Conservation (phyloP, 1,284 basidiomycete species). For the Termitomyces sp. region DNA sequence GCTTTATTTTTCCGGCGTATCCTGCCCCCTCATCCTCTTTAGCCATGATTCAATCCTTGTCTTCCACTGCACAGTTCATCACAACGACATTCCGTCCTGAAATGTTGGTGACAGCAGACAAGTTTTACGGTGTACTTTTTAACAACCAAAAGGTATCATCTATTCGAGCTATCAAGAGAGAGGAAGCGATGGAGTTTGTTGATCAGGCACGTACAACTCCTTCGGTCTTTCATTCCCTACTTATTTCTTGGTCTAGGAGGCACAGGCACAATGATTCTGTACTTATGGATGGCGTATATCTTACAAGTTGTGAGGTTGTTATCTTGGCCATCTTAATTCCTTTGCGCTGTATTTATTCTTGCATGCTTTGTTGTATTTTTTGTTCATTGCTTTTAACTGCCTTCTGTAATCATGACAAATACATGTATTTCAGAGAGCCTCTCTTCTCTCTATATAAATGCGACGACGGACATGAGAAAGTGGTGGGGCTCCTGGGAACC, state of each 20-base stretch:
- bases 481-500: too few species aligned
- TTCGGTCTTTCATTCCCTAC: neutral
- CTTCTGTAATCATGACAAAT: neutral
- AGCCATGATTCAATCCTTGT: constrained; percentile 94
- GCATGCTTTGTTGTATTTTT: neutral
- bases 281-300: too few species aligned
- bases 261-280: neutral
- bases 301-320: neutral
- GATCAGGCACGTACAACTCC: constrained; percentile 54
- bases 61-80: constrained; percentile 91
- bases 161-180: constrained; percentile 75
- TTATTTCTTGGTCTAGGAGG: neutral
- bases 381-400: neutral
- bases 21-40: neutral
- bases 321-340: neutral
- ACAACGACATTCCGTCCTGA: constrained; percentile 98
- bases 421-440: neutral
- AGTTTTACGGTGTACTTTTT: constrained; percentile 99
- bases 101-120: constrained; percentile 92
- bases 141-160: constrained; percentile 93
- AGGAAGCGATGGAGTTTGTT: constrained; percentile 86
- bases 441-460: too few species aligned
- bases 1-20: constrained; percentile 4
- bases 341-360: constrained; percentile 1
- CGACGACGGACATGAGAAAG: too few species aligned